phyloP scores from a whole-genome alignment of 208 protist genomes.

The Leishmania braziliensis region DNA sequence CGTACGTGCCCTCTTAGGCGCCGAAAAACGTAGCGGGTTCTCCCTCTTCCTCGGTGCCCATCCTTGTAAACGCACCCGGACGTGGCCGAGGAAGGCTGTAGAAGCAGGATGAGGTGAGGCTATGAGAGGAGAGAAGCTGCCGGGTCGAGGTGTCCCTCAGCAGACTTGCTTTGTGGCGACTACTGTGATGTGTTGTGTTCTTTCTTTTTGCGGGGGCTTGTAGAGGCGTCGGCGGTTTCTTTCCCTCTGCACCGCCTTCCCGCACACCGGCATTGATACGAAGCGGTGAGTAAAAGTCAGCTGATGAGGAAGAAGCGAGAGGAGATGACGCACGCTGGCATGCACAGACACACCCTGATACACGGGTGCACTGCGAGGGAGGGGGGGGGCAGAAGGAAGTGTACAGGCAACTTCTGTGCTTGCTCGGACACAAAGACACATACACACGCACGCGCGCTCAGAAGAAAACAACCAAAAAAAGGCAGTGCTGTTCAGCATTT shows the following conservation, averaged over 20 bases:
- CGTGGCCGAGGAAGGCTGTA: background rate
- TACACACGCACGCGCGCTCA: background rate
- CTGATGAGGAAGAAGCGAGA: background rate
- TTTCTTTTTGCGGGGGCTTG: background rate
- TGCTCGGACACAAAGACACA: background rate
- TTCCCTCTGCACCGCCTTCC: background rate
- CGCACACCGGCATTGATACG: background rate
- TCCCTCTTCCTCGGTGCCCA: background rate
- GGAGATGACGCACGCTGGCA: background rate
- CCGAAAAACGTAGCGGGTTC: background rate
- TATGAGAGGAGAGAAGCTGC: background rate
- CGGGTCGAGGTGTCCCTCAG: background rate
- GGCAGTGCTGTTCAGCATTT: background rate
- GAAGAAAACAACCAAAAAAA: background rate
- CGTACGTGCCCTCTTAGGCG: background rate
- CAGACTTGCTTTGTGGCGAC: background rate
- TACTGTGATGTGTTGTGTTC: background rate
- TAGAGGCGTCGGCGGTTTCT: background rate
- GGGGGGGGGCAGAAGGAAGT: background rate
- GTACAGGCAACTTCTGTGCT: background rate
- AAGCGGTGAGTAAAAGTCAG: background rate
- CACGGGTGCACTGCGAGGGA: background rate
- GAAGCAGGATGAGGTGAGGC: slow-evolving; percentile 1
- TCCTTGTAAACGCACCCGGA: background rate
- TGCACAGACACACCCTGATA: background rate